Percentiles rank a stretch among this genome's conserved stretches.
These are phyloP conservation scores for Candida pseudofarinosa DNA, from an alignment of 805 yeast species.

Conservation along the genomic window DNA sequence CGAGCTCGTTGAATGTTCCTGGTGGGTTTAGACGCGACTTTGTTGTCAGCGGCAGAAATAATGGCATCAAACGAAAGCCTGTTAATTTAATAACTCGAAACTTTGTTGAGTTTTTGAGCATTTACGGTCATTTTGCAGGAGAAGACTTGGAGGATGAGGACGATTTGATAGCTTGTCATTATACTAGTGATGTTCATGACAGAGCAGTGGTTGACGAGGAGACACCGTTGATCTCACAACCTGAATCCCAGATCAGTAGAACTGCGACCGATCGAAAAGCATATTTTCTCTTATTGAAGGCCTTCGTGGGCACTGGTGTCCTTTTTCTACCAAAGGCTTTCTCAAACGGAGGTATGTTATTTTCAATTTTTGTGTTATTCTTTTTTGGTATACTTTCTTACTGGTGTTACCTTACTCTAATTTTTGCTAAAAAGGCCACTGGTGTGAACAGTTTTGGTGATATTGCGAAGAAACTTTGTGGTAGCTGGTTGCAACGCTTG, in stretches of 20 bases:
- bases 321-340: conserved; percentile 68
- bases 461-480: conserved; percentile 62
- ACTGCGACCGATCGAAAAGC: conserved; percentile 73
- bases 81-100: conserved; percentile 61
- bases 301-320: conserved; percentile 76
- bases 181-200: conserved; percentile 16
- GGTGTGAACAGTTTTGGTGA: conserved; percentile 77
- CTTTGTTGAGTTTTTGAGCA: conserved; percentile 70
- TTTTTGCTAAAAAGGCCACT: conserved; percentile 53
- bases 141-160: conserved; percentile 68
- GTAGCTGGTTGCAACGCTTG: conserved; percentile 58
- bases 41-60: conserved; percentile 36
- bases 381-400: conserved; percentile 68
- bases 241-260: conserved; percentile 39
- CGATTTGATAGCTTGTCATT: conserved; percentile 53
- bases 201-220: conserved; percentile 26
- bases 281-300: conserved; percentile 65
- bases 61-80: conserved; percentile 11
- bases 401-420: conserved; percentile 72
- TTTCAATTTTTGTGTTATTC: conserved; percentile 49
- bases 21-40: conserved; percentile 81
- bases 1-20: conserved; percentile 69
- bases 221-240: conserved; percentile 20
- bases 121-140: conserved; percentile 86
- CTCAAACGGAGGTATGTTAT: conserved; percentile 65